phyloP scores from a whole-genome alignment of 805 yeast species.

The Myxozyma geophila region DNA sequence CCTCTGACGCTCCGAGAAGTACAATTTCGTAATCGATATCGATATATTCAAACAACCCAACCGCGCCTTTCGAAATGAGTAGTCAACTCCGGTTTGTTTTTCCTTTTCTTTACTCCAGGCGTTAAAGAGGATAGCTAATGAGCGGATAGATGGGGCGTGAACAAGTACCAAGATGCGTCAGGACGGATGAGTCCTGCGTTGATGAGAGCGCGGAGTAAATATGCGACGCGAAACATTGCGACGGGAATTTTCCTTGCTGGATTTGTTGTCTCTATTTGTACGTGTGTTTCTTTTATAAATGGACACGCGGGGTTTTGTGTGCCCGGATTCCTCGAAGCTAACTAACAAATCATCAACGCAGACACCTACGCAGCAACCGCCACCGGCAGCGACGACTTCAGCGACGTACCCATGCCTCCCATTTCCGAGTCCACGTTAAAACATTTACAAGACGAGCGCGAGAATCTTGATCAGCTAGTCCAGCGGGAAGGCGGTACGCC shows the following conservation, averaged over 20 bases:
- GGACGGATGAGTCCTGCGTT: conserved; percentile 34
- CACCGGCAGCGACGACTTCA: conserved; percentile 76
- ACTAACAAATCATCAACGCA: conserved; percentile 14
- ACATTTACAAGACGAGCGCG: conserved; percentile 55
- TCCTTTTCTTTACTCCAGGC: neutral
- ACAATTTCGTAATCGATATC: no score
- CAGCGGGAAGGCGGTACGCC: neutral
- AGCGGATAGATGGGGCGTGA: conserved; percentile 25
- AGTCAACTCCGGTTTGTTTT: conserved; percentile 25
- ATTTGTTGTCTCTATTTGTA: neutral
- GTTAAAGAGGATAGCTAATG: neutral
- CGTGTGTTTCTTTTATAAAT: no score
- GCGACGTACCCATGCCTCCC: conserved; percentile 94
- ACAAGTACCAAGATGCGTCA: conserved; percentile 32
- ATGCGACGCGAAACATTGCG: conserved; percentile 15
- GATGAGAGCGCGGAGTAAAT: conserved; percentile 32
- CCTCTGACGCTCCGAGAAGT: no score
- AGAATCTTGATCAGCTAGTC: neutral
- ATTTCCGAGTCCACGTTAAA: conserved; percentile 76
- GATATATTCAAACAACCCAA: no score
- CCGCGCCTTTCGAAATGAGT: conserved; percentile 10
- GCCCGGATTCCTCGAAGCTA: neutral
- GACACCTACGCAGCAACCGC: conserved; percentile 54
- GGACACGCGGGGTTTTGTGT: neutral
- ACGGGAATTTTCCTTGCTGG: conserved; percentile 27